Evolutionary conservation across 148 eudicot species (phyloP), one percentile per base, ranked within the genome.

Genomic region (Rhododendron mucronatum): DNA sequence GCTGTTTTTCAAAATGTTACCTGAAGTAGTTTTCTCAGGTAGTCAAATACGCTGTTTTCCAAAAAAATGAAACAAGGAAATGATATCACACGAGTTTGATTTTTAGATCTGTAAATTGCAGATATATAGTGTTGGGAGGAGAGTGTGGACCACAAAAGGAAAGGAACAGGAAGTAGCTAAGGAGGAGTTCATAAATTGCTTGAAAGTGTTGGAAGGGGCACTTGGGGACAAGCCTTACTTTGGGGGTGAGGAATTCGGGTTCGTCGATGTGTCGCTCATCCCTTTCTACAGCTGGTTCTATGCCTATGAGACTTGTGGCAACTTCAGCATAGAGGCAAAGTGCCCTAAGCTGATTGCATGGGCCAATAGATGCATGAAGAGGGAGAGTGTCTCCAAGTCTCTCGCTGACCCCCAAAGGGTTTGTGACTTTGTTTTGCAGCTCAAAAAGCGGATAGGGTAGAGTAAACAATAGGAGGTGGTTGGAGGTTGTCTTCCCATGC

Each of bases 281-380:
- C 87, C 90, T 23, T 91, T 85, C 78, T 90, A 85, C 35, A 41
- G 89, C 23, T 90, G 92, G 91, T 93, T 93, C 18, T 78, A 44
- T 78, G 50, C 53, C 30, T 45, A 8, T 23, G 30, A 78, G 82
- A 1, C 63, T 30, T 3, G 92, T 79, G 26, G 86, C 1, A 82
- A 87, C 76, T 89, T 90, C 87, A 89, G 80, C 69, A 47, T 91
- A 6, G 88, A 87, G 37, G 91, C 88, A 21, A 87, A 89, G 11
- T 86, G 89, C 88, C 90, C 92, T 0, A 92, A 89, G 59, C 51
- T 92, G 37, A 55, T 85, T 1, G 90, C 79, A 1, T 92, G 91
- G 93, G 89, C 85, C 23, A 83, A 89, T 78, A 88, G 89, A 77
- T 93, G 95, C 86, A 86, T 90, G 91, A 81, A 87, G 16, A 87